These are phyloP conservation scores for Sporothrix globosa DNA, from an alignment of 2,329 filamentous ascomycete genomes.

Conservation along the genomic window DNA sequence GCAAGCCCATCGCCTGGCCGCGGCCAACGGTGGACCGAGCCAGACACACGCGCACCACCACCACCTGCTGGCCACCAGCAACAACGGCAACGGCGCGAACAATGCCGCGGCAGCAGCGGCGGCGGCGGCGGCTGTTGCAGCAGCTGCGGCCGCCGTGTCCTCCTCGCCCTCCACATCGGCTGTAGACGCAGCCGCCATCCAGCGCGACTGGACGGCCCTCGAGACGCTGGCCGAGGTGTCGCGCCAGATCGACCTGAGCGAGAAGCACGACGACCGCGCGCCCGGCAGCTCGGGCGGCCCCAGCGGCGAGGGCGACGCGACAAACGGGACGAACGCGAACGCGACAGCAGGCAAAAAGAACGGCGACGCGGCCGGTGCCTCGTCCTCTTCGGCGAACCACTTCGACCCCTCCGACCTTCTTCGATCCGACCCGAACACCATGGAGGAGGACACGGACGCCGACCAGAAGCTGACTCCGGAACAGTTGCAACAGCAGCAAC, in stretches of 20 bases:
- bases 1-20: constrained; percentile 22
- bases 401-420: constrained; percentile 30
- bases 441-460: constrained; percentile 20
- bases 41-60: constrained; percentile 38
- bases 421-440: constrained; percentile 28
- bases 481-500: constrained; percentile 8
- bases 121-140: constrained; percentile 23
- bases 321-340: constrained; percentile 3
- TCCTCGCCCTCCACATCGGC: constrained; percentile 30
- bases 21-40: constrained; percentile 14
- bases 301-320: constrained; percentile 38
- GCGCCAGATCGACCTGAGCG: constrained; percentile 70
- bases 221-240: constrained; percentile 89
- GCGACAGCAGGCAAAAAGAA: background rate
- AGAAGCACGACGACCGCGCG: constrained; percentile 60
- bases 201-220: constrained; percentile 72
- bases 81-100: background rate
- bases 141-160: constrained; percentile 31
- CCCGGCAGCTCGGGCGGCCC: constrained; percentile 50
- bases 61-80: constrained; percentile 33
- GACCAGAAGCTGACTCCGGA: constrained; percentile 4
- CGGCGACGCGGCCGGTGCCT: background rate
- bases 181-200: constrained; percentile 48
- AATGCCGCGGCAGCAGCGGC: constrained; percentile 24
- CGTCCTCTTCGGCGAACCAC: constrained; percentile 2